A percentile compares a stretch with the other conserved stretches of the same genome.
Evolutionary conservation across 257 asterid genomes (phyloP).

Genomic region (Forsythia viridissima): DNA sequence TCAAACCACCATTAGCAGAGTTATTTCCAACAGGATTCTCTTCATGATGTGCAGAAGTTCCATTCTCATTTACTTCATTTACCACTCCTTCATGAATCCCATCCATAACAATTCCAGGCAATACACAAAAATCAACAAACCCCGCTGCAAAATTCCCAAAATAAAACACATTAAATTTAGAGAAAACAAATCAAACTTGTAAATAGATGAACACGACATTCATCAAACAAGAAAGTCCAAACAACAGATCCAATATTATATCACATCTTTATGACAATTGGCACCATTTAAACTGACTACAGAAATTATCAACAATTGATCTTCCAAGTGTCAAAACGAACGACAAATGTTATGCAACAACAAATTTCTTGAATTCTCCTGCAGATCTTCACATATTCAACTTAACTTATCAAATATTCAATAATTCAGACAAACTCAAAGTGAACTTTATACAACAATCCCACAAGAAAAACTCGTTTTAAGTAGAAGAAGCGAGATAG

Average conservation of each 20-base stretch:
- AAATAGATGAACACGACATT: background rate
- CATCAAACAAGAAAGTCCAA: conserved; percentile 14
- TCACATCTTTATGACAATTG: background rate
- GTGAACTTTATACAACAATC: background rate
- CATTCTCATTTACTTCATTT: conserved; percentile 46
- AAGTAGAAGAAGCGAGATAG: background rate
- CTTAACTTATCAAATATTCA: background rate
- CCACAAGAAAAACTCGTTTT: background rate
- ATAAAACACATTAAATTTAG: conserved; percentile 3
- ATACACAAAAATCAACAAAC: conserved; percentile 30
- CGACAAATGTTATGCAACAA: too few relatives aligned
- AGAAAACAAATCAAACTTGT: conserved; percentile 21
- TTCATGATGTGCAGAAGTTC: conserved; percentile 35
- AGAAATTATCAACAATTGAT: too few relatives aligned
- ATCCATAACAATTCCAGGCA: conserved; percentile 70
- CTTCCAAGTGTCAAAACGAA: too few relatives aligned
- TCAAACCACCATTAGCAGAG: conserved; percentile 27
- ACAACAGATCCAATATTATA: conserved; percentile 20
- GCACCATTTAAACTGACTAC: too few relatives aligned
- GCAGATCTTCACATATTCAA: background rate
- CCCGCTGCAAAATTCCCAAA: conserved; percentile 36
- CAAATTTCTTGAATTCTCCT: background rate
- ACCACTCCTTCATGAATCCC: conserved; percentile 47
- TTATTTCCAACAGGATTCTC: conserved; percentile 35
- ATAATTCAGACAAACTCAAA: background rate